A percentile compares a stretch with the other conserved stretches of the same genome.
Evolutionary conservation across 768 basidiomycete species (phyloP).

Genomic region (Kondoa subrosea): DNA sequence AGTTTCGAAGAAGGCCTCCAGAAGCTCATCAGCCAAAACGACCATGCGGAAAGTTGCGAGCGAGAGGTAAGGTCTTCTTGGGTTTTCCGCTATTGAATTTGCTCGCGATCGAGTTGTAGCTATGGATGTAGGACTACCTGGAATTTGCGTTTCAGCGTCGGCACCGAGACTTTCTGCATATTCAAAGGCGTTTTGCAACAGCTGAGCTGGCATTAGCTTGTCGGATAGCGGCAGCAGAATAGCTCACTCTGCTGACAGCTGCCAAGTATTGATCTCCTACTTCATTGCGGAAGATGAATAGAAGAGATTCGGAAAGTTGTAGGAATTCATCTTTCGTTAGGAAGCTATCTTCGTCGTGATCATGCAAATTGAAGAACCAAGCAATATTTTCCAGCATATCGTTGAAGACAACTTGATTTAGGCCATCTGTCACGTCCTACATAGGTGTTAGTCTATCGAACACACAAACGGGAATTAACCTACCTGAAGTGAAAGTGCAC

Average conservation of each 20-base stretch:
- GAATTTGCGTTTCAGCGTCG: constrained; percentile 40
- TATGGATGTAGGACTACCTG: constrained; percentile 20
- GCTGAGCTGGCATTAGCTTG: constrained; percentile 30
- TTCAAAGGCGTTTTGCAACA: constrained; percentile 97
- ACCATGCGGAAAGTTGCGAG: constrained; percentile 98
- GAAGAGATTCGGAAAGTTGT: constrained; percentile 78
- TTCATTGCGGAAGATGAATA: constrained; percentile 96
- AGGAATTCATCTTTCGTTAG: constrained; percentile 92
- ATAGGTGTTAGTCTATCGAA: background rate
- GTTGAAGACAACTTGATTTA: constrained; percentile 84
- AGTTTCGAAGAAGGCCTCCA: constrained; percentile 90
- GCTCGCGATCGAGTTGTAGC: constrained; percentile 10
- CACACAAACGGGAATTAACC: constrained; percentile 33
- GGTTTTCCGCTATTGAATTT: constrained; percentile 28
- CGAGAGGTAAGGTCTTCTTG: constrained; percentile 46
- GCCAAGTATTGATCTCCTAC: constrained; percentile 91
- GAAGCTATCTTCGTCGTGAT: constrained; percentile 77
- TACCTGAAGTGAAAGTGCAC: constrained; percentile 66
- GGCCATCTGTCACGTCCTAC: constrained; percentile 72
- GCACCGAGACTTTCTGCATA: constrained; percentile 46
- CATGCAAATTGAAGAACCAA: constrained; percentile 93
- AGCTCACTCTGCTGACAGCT: constrained; percentile 54
- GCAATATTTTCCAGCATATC: constrained; percentile 97
- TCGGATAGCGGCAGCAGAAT: background rate
- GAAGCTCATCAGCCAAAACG: constrained; percentile 82